Base-by-base conservation (phyloP, 345 rosid genomes). In the Dovyalis caffra region DNA sequence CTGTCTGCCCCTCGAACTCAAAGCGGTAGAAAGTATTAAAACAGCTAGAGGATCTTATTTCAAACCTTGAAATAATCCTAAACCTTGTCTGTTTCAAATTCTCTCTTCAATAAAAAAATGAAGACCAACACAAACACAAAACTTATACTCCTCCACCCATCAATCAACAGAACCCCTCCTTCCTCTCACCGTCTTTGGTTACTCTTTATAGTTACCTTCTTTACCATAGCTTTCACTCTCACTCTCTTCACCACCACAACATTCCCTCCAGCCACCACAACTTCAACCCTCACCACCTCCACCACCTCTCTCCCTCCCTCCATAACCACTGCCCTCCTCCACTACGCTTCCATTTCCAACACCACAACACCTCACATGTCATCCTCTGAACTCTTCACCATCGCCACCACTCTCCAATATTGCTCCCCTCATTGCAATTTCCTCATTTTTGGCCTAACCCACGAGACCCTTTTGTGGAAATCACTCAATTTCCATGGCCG, bases 381-480 rank as follows among this genome's bases (percentile, higher is more conserved):
- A n/a, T 69, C 84, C 18, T 4, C 81, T 2, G 99, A 95, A 79
- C 90, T 92, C 79, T 79, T 91, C 75, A 21, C 88, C 71, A 61
- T 95, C 71, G 80, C 86, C 79, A 64, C 87, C 70, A 51, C 81
- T 71, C 87, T 88, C 78, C 77, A 81, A 68, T 62, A 37, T 79
- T 87, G 89, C 70, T 79, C 85, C 15, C 51, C 83, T 40, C 76
- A 77, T 15, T 88, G 93, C 69, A 90, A 88, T 71, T 78, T 95
- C 78, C 92, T 95, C 63, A 72, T 95, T 33, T 95, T 92, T 71
- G 97, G 97, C 15, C 81, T 95, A 4, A 80, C 91, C 33, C 94
- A 92, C 82, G 99, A 95, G 71, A 84, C 97, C 76, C 95, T 89
- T 76, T 84, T 95, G 38, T 95, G 93, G 97, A 83, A 87, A 80